Percentiles rank a stretch among this genome's conserved stretches.
Evolutionary conservation across 1,139 yeast genomes (phyloP).

Genomic region (Arxiozyma heterogenica): DNA sequence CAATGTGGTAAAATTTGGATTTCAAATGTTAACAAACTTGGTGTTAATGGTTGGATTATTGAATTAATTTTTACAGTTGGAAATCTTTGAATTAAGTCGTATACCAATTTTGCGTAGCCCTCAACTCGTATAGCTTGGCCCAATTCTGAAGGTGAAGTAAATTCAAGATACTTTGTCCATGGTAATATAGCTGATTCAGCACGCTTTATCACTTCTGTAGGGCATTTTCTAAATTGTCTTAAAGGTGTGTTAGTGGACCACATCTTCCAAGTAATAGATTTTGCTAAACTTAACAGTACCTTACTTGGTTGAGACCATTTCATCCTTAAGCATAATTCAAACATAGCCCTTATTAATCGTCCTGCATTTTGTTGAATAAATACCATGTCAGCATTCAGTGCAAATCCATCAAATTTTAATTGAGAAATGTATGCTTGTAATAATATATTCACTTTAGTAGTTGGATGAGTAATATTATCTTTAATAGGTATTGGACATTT

Average conservation of each 20-base stretch:
- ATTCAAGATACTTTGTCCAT: conserved; percentile 60
- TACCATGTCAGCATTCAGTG: conserved; percentile 86
- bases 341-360: conserved; percentile 74
- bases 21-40: conserved; percentile 54
- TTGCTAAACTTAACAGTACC: conserved; percentile 53
- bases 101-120: conserved; percentile 53
- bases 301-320: conserved; percentile 65
- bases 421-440: conserved; percentile 80
- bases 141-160: conserved; percentile 55
- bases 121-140: conserved; percentile 76
- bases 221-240: conserved; percentile 66
- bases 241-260: conserved; percentile 86
- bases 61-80: conserved; percentile 57
- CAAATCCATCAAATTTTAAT: conserved; percentile 74
- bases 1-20: conserved; percentile 63
- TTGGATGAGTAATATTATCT: conserved; percentile 60
- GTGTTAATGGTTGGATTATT: conserved; percentile 67
- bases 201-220: conserved; percentile 57
- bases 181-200: conserved; percentile 79
- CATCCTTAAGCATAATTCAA: conserved; percentile 63
- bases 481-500: conserved; percentile 80
- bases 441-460: conserved; percentile 71
- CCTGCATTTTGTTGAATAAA: conserved; percentile 92
- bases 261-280: conserved; percentile 70
- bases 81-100: conserved; percentile 56